Evolutionary conservation across 2,329 filamentous ascomycete genomes (phyloP), one percentile per base, ranked within the genome.

Genomic region (Diaporthe sp.): DNA sequence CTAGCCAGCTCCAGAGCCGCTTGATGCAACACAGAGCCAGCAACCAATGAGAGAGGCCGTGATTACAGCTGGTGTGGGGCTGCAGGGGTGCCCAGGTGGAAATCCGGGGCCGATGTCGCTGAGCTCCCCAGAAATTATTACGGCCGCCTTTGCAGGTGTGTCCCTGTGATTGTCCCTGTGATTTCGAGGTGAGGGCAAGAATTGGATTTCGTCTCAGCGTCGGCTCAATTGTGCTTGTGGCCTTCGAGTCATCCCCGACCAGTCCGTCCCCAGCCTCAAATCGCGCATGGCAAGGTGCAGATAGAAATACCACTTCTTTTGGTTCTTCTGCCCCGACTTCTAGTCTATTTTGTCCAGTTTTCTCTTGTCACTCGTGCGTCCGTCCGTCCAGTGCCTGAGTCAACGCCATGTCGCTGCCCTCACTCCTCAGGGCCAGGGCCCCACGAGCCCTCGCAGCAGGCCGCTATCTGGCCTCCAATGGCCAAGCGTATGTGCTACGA

Each of bases 131-230:
- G 57, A 71, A 53, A 75, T 71, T 75, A 31, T 71, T 42, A 42
- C 28, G 20, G 39, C 58, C 58, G 13, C 44, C 9, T 34, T 67
- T 71, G 71, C 39, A 73, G 70, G 47, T 71, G 53, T 81, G 79
- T 81, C 78, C 79, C 78, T 81, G 79, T 80, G 79, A 80, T 76
- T 78, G 76, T 81, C 80, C 80, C 80, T 81, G 79, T 81, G 80
- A 81, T 79, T 74, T 80, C 72, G 70, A 78, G 72, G 76, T 67
- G 75, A 55, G 49, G 51, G 70, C 65, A 68, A 75, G 68, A 72
- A 55, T 72, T 55, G 55, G 60, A 63, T 71, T 53, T 63, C 61
- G 47, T 49, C 57, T 71, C 63, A 57, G 37, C 34, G 34, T 39
- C 37, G 58, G 47, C 28, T 68, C 65, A 68, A 68, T 68, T 68